Conservation (phyloP, 2,329 filamentous ascomycete genomes). For the Fusarium sp. region DNA sequence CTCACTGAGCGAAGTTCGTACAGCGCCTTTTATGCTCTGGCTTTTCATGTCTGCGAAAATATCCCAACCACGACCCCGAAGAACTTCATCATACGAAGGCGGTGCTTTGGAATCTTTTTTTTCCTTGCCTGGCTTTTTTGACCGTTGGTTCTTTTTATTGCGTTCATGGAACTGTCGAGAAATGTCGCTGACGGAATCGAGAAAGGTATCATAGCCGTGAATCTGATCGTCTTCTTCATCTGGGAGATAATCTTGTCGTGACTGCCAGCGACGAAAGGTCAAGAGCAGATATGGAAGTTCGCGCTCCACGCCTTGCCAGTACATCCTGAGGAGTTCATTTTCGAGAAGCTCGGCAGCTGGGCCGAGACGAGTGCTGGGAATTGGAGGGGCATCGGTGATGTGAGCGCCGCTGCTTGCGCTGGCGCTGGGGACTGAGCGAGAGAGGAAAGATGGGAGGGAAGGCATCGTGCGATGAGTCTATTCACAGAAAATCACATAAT, state of each 20-base stretch:
- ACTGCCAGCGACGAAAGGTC: conserved; percentile 54
- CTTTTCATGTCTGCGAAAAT: conserved; percentile 47
- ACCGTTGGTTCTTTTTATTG: conserved; percentile 24
- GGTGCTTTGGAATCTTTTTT: conserved; percentile 8
- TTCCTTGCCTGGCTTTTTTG: not conserved
- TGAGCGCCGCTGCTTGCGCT: not conserved
- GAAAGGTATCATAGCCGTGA: conserved; percentile 57
- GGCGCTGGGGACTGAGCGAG: not conserved
- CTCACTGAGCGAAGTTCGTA: conserved; percentile 24
- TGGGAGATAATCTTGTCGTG: conserved; percentile 9
- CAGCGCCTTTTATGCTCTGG: conserved; percentile 12
- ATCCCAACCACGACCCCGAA: conserved; percentile 39
- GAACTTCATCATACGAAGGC: conserved; percentile 43
- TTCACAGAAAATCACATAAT: not conserved
- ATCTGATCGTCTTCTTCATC: conserved; percentile 51
- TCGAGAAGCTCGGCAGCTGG: conserved; percentile 12
- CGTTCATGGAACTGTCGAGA: conserved; percentile 49
- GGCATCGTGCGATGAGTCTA: not conserved
- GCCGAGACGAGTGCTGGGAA: conserved; percentile 15
- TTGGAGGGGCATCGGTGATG: conserved; percentile 16
- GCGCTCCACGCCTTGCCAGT: conserved; percentile 54
- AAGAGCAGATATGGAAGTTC: conserved; percentile 54
- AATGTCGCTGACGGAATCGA: conserved; percentile 54
- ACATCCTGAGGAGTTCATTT: conserved; percentile 44
- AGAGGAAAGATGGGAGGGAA: conserved; percentile 6